phyloP scores from a whole-genome alignment of 2,329 filamentous ascomycete species.

The Zopfia rhizophila region DNA sequence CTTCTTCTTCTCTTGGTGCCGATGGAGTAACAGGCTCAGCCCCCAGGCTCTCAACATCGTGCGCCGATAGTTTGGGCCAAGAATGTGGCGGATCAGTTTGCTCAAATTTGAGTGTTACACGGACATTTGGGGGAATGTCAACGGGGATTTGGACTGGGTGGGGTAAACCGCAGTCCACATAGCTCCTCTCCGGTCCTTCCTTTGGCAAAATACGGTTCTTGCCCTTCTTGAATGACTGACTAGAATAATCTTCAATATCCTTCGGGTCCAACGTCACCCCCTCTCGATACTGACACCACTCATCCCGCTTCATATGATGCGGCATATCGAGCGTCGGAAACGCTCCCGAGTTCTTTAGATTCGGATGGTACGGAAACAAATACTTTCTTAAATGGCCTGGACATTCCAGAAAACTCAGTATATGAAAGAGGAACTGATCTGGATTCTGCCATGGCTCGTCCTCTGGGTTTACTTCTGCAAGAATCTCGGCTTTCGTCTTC shows the following conservation, averaged over 20 bases:
- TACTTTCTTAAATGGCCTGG: slow-evolving; percentile 82
- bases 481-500: slow-evolving; percentile 58
- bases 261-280: slow-evolving; percentile 69
- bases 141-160: slow-evolving; percentile 64
- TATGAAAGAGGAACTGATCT: slow-evolving; percentile 80
- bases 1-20: slow-evolving; percentile 75
- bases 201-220: no score
- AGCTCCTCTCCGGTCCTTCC: slow-evolving; percentile 33
- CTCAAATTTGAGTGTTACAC: slow-evolving; percentile 77
- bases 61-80: slow-evolving; percentile 40
- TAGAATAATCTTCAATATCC: no score
- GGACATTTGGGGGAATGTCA: slow-evolving; percentile 73
- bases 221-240: not conserved
- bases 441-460: slow-evolving; percentile 73
- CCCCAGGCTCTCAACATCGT: slow-evolving; percentile 37
- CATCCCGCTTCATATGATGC: slow-evolving; percentile 78
- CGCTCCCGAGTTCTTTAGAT: slow-evolving; percentile 76
- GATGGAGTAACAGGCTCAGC: slow-evolving; percentile 74
- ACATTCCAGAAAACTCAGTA: slow-evolving; percentile 84
- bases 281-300: slow-evolving; percentile 84
- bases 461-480: slow-evolving; percentile 48
- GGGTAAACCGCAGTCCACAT: slow-evolving; percentile 63
- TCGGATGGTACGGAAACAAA: slow-evolving; percentile 82
- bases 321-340: slow-evolving; percentile 85
- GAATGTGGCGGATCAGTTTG: slow-evolving; percentile 49